Base-by-base conservation (phyloP, 2,329 filamentous ascomycete genomes). In the Penicillium griseofulvum region DNA sequence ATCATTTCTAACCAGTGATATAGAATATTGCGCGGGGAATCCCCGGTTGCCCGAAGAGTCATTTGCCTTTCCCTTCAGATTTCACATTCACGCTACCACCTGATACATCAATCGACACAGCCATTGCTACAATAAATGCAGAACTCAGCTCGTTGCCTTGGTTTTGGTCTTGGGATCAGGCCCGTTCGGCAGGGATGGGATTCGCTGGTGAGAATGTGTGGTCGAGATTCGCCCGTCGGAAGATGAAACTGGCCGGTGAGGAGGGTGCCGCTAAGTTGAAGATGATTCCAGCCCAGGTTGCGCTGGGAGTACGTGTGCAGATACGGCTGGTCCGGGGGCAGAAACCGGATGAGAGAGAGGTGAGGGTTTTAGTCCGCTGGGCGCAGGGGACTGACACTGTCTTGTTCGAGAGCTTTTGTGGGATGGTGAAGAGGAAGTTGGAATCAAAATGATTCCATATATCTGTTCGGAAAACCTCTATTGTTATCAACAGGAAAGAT, bases 391-490 rank as follows among this genome's bases (percentile, higher is more conserved):
- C 80, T 6, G 89, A 96, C 61, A 78, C 82, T 17, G 80, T 86
- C 0, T 68, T 94, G 0, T 96, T 93, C 72, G 89, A 95, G 74
- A 97, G 92, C 69, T 91, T 99, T 59, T 88, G 86, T 57, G 91
- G 90, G 0, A 91, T 92, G 77, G 60, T 95, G 42, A 89, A 86
- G 71, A 78, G 82, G 34, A 82, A 80, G 53, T 24, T 76, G 34
- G 69, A 71, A 44, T 61, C 37, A 19, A 52, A 41, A 47, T 56
- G 11, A 56, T 31, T 26, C 28, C 19, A 10, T 11, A 22, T 12
- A 16, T 17, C 8, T 8, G 3, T 24, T 11, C n/a, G 17, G 10
- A 33, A 4, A 44, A 6, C 14, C 9, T 41, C 12, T 5, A 24
- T 43, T 26, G 7, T 42, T 7, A 43, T n/a, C 28, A 26, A 28